Evolutionary conservation across 306 rosid genomes (phyloP), one percentile per base, ranked within the genome.

Genomic region (Datisca glomerata): DNA sequence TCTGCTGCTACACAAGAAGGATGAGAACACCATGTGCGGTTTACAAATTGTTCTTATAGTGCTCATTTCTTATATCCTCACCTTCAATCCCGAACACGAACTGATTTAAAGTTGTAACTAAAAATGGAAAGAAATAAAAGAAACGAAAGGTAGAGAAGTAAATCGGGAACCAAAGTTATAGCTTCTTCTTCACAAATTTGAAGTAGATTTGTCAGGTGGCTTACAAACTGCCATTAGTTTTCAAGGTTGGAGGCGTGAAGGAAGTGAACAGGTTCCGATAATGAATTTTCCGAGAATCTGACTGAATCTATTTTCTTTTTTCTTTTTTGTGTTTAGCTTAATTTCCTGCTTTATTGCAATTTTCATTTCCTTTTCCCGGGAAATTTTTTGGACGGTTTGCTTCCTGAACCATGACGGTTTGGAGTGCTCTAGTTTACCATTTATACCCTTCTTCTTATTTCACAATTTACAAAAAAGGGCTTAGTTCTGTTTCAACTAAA

Each of bases 21-120:
- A 76, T 35, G 79, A 64, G 66, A 85, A 64, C 39, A 74, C 53
- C 36, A 79, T 56, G 31, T 85, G 71, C 2, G 87, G 75, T 53
- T 67, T 69, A 23, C 80, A 77, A 0, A 51, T 61, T n/a, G 81
- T 60, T 66, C 69, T 69, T 52, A 85, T 44, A 62, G 54, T 80
- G 71, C 77, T 74, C 96, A 80, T 85, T 12, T 64, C 50, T 47
- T 12, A 3, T 23, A n/a, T 23, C 47, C 14, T 24, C 35, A 23
- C 38, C 18, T 25, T 55, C 43, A 18, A 14, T 13, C 15, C 18
- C 43, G 36, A 31, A 31, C 36, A 1, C 13, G 36, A 31, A 1
- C n/a, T 11, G 36, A 31, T 31, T 31, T 14, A 12, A 31, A 31
- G 2, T 14, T n/a, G n/a, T n/a, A n/a, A n/a, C n/a, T n/a, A n/a